Evolutionary conservation across 2,329 filamentous ascomycete genomes (phyloP), one percentile per base, ranked within the genome.

Genomic region (Didymella segeticola): DNA sequence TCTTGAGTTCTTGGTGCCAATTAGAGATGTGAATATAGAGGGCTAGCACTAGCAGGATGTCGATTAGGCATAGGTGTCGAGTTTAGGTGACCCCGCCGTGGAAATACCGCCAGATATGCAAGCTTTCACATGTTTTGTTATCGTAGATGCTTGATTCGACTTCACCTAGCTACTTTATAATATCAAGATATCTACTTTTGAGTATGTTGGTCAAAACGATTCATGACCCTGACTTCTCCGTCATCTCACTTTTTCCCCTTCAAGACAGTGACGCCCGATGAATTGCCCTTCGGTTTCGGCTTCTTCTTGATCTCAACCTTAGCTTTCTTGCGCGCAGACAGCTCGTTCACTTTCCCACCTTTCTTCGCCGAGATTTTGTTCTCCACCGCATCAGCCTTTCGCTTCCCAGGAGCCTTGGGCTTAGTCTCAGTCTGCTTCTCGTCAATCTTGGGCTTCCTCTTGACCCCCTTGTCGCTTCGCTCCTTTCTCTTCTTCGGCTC

Each of bases 251-350:
- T 5, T 10, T 26, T 26, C 25, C 10, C 23, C 34, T 23, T 37
- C 12, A 15, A 8, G 20, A 23, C 12, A n/a, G 20, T 37, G 2
- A 36, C 10, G 19, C 33, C 17, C 6, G 33, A 14, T 11, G 31
- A 20, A 9, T 37, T 31, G 5, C 10, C n/a, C 45, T 59, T 57
- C 1, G 26, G 26, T 22, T 54, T 57, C 4, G 23, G 4, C 36
- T 43, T 42, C 34, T 47, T 57, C 17, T 27, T 45, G 14, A 30
- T 43, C 25, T 43, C 56, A n/a, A 20, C 47, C 53, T 69, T 66
- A 8, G 41, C 20, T 49, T 64, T 69, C 59, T 67, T 68, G 53
- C 55, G 60, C 19, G 54, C 23, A 41, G 56, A 31, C 30, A 67
- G n/a, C 34, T 31, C 17, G 9, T 20, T 26, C 3, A 22, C 23